Evolutionary conservation across 2,329 filamentous ascomycete species (phyloP).

Genomic region (Byssochlamys sp.): DNA sequence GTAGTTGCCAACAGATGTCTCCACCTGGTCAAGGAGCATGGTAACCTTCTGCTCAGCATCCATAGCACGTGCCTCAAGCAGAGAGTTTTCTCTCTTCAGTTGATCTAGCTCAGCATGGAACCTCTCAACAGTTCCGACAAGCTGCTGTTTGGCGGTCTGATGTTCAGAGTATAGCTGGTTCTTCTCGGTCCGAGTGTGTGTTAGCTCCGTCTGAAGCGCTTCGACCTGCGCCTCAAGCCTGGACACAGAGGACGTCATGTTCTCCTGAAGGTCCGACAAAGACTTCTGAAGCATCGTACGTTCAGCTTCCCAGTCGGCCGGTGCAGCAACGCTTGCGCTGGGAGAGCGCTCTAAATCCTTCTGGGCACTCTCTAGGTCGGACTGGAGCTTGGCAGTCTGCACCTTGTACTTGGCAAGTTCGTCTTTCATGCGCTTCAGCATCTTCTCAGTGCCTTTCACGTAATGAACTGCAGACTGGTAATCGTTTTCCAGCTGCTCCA

Average conservation of each 20-base stretch:
- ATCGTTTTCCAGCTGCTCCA: slow-evolving; percentile 88
- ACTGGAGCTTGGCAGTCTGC: slow-evolving; percentile 72
- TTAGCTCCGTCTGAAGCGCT: slow-evolving; percentile 60
- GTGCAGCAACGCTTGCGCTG: slow-evolving; percentile 32
- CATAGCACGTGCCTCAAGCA: slow-evolving; percentile 71
- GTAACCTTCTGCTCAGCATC: slow-evolving; percentile 92
- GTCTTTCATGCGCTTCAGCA: slow-evolving; percentile 97
- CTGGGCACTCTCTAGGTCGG: slow-evolving; percentile 63
- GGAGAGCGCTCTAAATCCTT: slow-evolving; percentile 39
- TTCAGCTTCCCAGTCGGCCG: slow-evolving; percentile 65
- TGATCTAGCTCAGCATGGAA: slow-evolving; percentile 64
- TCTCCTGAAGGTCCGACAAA: slow-evolving; percentile 59
- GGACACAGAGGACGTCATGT: slow-evolving; percentile 55
- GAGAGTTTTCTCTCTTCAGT: slow-evolving; percentile 69
- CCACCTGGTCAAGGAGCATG: slow-evolving; percentile 85
- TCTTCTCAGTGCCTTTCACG: slow-evolving; percentile 96
- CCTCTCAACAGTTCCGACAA: slow-evolving; percentile 47
- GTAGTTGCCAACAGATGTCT: slow-evolving; percentile 87
- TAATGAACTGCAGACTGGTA: slow-evolving; percentile 97
- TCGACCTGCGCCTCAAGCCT: slow-evolving; percentile 64
- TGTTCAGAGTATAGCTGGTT: slow-evolving; percentile 52
- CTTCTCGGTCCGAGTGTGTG: slow-evolving; percentile 57
- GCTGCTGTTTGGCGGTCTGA: slow-evolving; percentile 46
- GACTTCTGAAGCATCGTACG: slow-evolving; percentile 57
- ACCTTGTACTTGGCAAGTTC: slow-evolving; percentile 87